Evolutionary conservation across 257 asterid species (phyloP).

Genomic region (Gentiana straminea): DNA sequence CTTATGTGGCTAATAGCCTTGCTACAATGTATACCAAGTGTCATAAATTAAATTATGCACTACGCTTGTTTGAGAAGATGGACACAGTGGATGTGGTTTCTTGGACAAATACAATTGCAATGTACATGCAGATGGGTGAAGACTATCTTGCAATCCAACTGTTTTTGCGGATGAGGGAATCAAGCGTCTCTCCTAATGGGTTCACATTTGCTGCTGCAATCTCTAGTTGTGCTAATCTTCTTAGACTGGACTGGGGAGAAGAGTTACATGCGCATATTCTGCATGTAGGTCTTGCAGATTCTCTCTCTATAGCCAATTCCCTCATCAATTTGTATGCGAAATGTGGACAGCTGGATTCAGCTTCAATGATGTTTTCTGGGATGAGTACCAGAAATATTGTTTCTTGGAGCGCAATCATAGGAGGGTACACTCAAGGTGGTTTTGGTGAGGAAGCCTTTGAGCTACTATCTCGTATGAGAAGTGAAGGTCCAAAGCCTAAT

Average conservation of each 20-base stretch:
- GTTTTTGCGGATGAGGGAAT: constrained; percentile 50
- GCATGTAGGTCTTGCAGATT: constrained; percentile 37
- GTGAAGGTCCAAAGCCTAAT: constrained; percentile 73
- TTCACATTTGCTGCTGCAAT: constrained; percentile 73
- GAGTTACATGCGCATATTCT: constrained; percentile 68
- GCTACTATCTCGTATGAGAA: constrained; percentile 64
- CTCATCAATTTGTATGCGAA: constrained; percentile 70
- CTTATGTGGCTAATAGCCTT: constrained; percentile 72
- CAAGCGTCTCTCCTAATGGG: constrained; percentile 51
- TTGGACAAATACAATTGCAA: constrained; percentile 64
- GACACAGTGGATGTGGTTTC: constrained; percentile 70
- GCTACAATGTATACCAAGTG: constrained; percentile 82
- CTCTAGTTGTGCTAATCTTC: constrained; percentile 55
- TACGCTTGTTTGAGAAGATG: constrained; percentile 51
- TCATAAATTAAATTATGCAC: constrained; percentile 47
- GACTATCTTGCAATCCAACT: constrained; percentile 44
- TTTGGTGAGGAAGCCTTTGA: constrained; percentile 57
- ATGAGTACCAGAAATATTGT: constrained; percentile 55
- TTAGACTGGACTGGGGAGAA: constrained; percentile 60
- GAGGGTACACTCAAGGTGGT: constrained; percentile 82
- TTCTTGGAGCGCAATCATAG: constrained; percentile 82
- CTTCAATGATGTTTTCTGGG: constrained; percentile 39
- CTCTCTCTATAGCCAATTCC: constrained; percentile 66
- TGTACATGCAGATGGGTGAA: constrained; percentile 57
- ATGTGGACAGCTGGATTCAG: constrained; percentile 40